These are phyloP conservation scores for Cyanidioschyzon merolae DNA, from an alignment of 23 red algal genomes.

Conservation along the genomic window DNA sequence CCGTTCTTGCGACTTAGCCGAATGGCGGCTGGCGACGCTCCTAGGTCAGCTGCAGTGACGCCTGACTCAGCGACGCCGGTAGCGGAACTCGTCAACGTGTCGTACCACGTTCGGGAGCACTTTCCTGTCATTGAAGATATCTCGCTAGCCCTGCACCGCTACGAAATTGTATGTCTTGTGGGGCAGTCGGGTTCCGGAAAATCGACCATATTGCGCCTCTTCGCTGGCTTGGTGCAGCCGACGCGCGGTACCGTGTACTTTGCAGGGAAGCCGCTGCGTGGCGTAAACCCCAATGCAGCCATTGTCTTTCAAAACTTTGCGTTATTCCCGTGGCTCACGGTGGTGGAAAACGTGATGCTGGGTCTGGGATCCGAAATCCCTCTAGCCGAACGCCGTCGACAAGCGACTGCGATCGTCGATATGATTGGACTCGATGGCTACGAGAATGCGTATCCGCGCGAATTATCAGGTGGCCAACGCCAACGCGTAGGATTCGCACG, in stretches of 20 bases:
- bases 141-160: conserved; percentile 18
- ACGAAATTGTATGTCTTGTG: conserved; percentile 11
- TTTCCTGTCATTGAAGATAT: conserved; percentile 52
- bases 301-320: conserved; percentile 99
- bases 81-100: not conserved
- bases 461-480: conserved; percentile 82
- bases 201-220: conserved; percentile 85
- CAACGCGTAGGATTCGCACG: conserved; percentile 97
- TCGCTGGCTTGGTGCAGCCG: conserved; percentile 62
- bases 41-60: too few species aligned
- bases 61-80: not conserved
- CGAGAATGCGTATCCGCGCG: conserved; percentile 83
- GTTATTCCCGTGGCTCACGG: conserved; percentile 94
- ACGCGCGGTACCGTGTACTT: conserved; percentile 54
- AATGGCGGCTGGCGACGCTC: not conserved
- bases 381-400: conserved; percentile 24
- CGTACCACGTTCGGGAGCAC: not conserved
- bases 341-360: conserved; percentile 90
- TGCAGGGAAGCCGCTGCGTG: conserved; percentile 46
- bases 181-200: conserved; percentile 50
- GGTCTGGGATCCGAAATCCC: conserved; percentile 29
- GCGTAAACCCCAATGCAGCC: conserved; percentile 67
- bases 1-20: not conserved
- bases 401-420: conserved; percentile 60
- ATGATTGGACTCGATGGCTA: conserved; percentile 98